Evolutionary conservation across 257 asterid species (phyloP).

Genomic region (Marsdenia floribunda): DNA sequence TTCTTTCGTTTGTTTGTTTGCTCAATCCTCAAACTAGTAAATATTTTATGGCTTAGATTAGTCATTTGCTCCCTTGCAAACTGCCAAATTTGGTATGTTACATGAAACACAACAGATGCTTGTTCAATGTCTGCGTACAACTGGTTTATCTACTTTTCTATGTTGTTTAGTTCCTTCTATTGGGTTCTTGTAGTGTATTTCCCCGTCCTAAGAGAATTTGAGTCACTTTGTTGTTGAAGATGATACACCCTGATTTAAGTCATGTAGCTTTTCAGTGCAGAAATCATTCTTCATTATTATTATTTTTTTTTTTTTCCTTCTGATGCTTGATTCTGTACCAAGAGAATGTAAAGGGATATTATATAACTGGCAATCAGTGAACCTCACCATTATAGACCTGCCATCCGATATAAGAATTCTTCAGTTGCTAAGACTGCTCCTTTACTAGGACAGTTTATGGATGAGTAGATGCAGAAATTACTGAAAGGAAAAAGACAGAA

Average conservation of each 20-base stretch:
- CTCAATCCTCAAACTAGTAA: neutral
- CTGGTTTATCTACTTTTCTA: neutral
- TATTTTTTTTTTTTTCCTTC: too few species aligned
- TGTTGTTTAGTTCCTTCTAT: neutral
- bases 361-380: neutral
- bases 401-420: neutral
- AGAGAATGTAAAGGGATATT: neutral
- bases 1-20: neutral
- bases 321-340: neutral
- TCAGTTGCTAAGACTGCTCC: neutral
- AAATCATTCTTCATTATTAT: neutral
- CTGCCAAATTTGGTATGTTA: neutral
- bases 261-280: neutral
- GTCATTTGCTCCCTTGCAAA: neutral
- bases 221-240: too few species aligned
- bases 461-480: too few species aligned
- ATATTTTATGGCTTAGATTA: conserved; percentile 8
- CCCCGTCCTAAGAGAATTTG: neutral
- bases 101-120: neutral
- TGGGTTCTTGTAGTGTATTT: too few species aligned
- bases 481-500: neutral
- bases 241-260: neutral
- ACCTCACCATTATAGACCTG: neutral
- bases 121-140: neutral
- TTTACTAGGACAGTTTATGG: neutral